Evolutionary conservation across 768 basidiomycete species (phyloP).

Genomic region (Rhodocollybia butyracea): DNA sequence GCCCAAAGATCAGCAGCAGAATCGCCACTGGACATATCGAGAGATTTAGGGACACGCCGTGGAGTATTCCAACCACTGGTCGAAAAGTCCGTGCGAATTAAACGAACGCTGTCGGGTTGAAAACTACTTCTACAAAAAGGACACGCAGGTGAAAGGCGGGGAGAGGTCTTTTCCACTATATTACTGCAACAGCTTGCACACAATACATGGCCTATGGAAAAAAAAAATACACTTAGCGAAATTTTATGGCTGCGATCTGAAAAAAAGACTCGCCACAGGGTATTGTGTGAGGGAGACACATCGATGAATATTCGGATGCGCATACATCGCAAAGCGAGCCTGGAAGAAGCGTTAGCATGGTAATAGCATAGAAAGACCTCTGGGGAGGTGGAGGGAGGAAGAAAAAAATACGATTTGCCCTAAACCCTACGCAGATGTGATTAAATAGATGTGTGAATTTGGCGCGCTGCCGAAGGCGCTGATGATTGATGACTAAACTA

Average conservation of each 20-base stretch:
- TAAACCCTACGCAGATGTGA: slow-evolving; percentile 1
- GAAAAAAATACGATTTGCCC: slow-evolving; percentile 14
- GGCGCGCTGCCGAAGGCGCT: background rate
- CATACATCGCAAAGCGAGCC: slow-evolving; percentile 88
- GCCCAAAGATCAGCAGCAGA: slow-evolving; percentile 37
- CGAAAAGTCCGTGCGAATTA: slow-evolving; percentile 77
- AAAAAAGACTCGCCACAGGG: slow-evolving; percentile 62
- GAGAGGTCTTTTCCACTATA: slow-evolving; percentile 77
- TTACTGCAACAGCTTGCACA: slow-evolving; percentile 75
- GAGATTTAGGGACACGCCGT: slow-evolving; percentile 47
- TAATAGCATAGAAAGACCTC: slow-evolving; percentile 36
- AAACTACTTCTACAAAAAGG: slow-evolving; percentile 84
- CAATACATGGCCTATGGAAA: slow-evolving; percentile 67
- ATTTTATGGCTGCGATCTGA: slow-evolving; percentile 4
- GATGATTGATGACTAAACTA: background rate
- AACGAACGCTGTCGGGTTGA: slow-evolving; percentile 59
- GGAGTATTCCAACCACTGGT: slow-evolving; percentile 70
- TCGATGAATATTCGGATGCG: slow-evolving; percentile 79
- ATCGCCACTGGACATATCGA: slow-evolving; percentile 42
- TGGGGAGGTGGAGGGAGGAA: slow-evolving; percentile 32
- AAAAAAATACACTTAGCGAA: slow-evolving; percentile 10
- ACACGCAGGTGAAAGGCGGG: slow-evolving; percentile 69
- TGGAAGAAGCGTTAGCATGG: slow-evolving; percentile 79
- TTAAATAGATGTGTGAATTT: background rate
- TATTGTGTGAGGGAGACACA: slow-evolving; percentile 74